Base-by-base conservation (phyloP, 495 filamentous ascomycete species). In the Geopyxis carbonaria region DNA sequence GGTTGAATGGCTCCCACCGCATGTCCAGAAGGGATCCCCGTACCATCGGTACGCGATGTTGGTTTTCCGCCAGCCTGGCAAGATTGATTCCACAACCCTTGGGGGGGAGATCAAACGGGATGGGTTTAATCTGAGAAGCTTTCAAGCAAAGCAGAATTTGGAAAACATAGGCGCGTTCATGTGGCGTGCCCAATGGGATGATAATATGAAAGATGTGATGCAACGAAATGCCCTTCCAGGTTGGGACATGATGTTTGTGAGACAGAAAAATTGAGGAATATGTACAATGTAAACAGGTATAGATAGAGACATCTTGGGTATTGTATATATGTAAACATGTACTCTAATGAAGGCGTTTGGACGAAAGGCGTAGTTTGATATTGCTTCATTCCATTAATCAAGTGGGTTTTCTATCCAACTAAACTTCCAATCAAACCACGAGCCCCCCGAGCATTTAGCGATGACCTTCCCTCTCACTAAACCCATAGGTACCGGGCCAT, bases 141-240 rank as follows among this genome's bases (percentile, higher is more conserved):
- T 92, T 51, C 68, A 73, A 46, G 66, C 73, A 50, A 75, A 72
- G 46, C 70, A 78, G 53, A 56, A 60, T 24, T 62, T 93, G 29
- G 67, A 67, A 40, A 67, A 85, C 5, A 76, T 93, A 25, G 89
- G 89, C 37, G 76, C 80, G 23, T 75, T 70, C 56, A 61, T 99
- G 50, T 99, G 93, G 73, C 74, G 89, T 44, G 76, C 70, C 46
- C 59, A 76, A 44, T 99, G 85, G 83, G 89, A 99, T 57, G 79
- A 83, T 28, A 68, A 70, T 38, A 99, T 78, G 24, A 72, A 69
- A 43, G 74, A 65, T 25, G 81, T 99, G 40, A 94, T 99, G 87
- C 62, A 72, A 57, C 62, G 76, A 55, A 72, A 80, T 43, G 75
- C 72, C 37, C 64, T 86, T 38, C 65, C 69, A 25, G 79, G 80